Conservation (phyloP, 2,329 filamentous ascomycete genomes). For the Penicillium italicum region DNA sequence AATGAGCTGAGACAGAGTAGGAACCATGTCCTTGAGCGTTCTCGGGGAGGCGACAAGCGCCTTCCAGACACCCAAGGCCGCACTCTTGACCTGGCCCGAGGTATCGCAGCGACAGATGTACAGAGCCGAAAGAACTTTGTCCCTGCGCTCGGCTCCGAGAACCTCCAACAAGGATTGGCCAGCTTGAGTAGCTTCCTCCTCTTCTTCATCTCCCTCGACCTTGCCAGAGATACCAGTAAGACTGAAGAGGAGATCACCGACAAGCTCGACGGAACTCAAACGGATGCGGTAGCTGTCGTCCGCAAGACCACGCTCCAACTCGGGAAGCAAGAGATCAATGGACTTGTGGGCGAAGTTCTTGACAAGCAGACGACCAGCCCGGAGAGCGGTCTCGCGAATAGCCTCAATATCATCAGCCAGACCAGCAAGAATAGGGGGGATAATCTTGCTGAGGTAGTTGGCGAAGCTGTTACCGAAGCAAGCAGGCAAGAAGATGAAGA, state of each 20-base stretch:
- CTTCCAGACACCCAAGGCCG: conserved; percentile 94
- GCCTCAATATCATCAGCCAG: conserved; percentile 94
- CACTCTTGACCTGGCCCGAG: conserved; percentile 80
- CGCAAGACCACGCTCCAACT: conserved; percentile 92
- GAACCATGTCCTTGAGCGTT: conserved; percentile 91
- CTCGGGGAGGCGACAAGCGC: conserved; percentile 86
- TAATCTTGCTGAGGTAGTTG: conserved; percentile 90
- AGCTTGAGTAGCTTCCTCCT: conserved; percentile 73
- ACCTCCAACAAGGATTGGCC: conserved; percentile 90
- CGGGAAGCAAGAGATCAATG: conserved; percentile 88
- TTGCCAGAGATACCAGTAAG: conserved; percentile 88
- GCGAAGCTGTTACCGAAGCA: conserved; percentile 99
- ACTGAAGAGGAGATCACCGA: conserved; percentile 95
- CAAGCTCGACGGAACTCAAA: conserved; percentile 95
- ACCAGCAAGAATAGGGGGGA: conserved; percentile 89
- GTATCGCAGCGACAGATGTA: conserved; percentile 99
- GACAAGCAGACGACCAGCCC: conserved; percentile 87
- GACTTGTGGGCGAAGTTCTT: conserved; percentile 97
- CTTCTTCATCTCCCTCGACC: conserved; percentile 73
- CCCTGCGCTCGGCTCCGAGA: conserved; percentile 91
- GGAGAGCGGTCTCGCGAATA: conserved; percentile 92
- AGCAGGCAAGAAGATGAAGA: conserved; percentile 98
- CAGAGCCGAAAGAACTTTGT: conserved; percentile 93
- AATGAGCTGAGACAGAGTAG: conserved; percentile 89
- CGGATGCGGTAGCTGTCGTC: conserved; percentile 97